Conservation (phyloP, 2,329 filamentous ascomycete species). For the Neophaeococcomyces mojaviensis region DNA sequence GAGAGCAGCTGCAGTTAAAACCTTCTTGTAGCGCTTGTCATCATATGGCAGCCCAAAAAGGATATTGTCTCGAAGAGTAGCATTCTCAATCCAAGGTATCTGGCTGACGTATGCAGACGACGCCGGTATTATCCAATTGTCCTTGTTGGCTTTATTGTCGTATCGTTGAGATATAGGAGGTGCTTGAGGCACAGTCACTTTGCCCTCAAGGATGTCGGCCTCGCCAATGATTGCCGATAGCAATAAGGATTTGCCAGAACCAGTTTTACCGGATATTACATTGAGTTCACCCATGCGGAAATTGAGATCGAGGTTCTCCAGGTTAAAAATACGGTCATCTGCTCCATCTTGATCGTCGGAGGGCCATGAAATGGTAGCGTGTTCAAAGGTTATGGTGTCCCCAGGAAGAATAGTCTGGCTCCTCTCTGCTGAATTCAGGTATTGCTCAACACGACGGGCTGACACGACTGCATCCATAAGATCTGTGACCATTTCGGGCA, state of each 20-base stretch:
- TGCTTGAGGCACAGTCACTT: conserved; percentile 45
- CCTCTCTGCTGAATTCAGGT: conserved; percentile 61
- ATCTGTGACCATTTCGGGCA: conserved; percentile 67
- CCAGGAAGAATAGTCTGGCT: conserved; percentile 47
- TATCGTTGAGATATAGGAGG: conserved; percentile 48
- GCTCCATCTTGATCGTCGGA: conserved; percentile 51
- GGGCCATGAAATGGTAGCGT: conserved; percentile 68
- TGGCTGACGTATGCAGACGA: conserved; percentile 70
- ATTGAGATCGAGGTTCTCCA: conserved; percentile 56
- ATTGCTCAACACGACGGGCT: conserved; percentile 62
- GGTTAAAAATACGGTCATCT: conserved; percentile 52
- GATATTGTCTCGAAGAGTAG: conserved; percentile 70
- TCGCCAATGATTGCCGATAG: conserved; percentile 69
- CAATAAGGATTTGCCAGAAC: conserved; percentile 69
- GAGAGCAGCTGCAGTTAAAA: conserved; percentile 65
- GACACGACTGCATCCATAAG: conserved; percentile 68
- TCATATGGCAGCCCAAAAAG: conserved; percentile 67
- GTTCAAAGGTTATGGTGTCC: conserved; percentile 56
- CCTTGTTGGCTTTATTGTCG: conserved; percentile 52
- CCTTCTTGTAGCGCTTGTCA: conserved; percentile 60
- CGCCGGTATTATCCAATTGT: conserved; percentile 61
- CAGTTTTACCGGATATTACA: conserved; percentile 69
- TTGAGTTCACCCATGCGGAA: conserved; percentile 65
- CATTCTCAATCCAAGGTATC: conserved; percentile 80
- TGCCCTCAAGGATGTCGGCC: conserved; percentile 59